Conservation (phyloP, 2,329 filamentous ascomycete genomes). For the Incumbomyces delicatus region DNA sequence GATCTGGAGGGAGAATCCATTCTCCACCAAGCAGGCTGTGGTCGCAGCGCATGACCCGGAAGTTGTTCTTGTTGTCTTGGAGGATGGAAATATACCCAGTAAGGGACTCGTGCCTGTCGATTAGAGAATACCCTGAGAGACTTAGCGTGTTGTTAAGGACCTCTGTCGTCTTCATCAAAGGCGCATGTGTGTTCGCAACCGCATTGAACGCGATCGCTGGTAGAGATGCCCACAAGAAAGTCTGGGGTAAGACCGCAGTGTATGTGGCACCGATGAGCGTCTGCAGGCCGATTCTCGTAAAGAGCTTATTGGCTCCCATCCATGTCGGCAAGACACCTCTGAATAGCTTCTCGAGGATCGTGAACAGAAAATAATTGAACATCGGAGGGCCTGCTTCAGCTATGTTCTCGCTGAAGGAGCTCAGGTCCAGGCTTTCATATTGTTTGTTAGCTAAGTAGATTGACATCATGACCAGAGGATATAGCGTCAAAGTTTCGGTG, state of each 20-base stretch:
- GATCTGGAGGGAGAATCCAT: slow-evolving; percentile 52
- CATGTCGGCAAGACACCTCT: slow-evolving; percentile 35
- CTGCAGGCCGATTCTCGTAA: slow-evolving; percentile 65
- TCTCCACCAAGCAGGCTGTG: slow-evolving; percentile 90
- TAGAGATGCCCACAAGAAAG: slow-evolving; percentile 54
- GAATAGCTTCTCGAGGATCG: slow-evolving; percentile 33
- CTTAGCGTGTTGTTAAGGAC: slow-evolving; percentile 58
- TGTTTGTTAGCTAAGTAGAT: slow-evolving; percentile 54
- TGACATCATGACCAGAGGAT: slow-evolving; percentile 57
- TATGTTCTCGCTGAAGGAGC: slow-evolving; percentile 47
- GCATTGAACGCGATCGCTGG: slow-evolving; percentile 58
- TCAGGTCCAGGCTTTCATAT: slow-evolving; percentile 40
- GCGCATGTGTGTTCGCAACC: slow-evolving; percentile 64
- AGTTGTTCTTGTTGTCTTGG: slow-evolving; percentile 61
- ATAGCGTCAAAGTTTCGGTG: slow-evolving; percentile 64
- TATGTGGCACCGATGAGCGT: slow-evolving; percentile 57
- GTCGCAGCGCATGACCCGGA: slow-evolving; percentile 79
- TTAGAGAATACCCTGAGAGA: slow-evolving; percentile 58
- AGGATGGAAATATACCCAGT: slow-evolving; percentile 91
- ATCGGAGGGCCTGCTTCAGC: slow-evolving; percentile 57
- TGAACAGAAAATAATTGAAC: slow-evolving; percentile 57
- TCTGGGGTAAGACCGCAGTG: slow-evolving; percentile 57
- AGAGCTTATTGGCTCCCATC: slow-evolving; percentile 53
- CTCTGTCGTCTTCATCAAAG: slow-evolving; percentile 49
- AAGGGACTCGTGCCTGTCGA: slow-evolving; percentile 74